Evolutionary conservation across 148 eudicot genomes (phyloP), one percentile per base, ranked within the genome.

Genomic region (Fallopia convolvulus): DNA sequence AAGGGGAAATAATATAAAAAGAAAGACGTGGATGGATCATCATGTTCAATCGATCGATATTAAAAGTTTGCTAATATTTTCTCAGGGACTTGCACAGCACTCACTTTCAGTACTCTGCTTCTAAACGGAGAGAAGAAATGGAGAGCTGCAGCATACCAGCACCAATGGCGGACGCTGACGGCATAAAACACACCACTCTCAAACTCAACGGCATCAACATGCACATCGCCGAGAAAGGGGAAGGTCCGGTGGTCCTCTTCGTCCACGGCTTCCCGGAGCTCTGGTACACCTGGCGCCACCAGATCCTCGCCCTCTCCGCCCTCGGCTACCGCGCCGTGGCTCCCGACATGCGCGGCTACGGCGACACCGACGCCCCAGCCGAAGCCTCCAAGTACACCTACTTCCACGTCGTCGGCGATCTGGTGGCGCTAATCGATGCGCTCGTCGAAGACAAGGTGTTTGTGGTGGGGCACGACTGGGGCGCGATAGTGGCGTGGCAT

Each of bases 391-490:
- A 32, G 6, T 32, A 68, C 72, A 32, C 72, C 17, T 33, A 68
- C 44, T 10, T 8, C 56, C 72, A 32, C 9, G 12, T 4, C 4
- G 44, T 40, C 7, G 44, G 72, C 7, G 72, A 68, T 10, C 18
- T 68, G 42, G 72, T 68, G 72, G 44, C 72, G 17, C 41, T 68
- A 1, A 10, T 68, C 42, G 72, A 50, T 14, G 80, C 65, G 2
- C 44, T 89, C 71, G 79, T 82, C 6, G 78, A 78, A 15, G 82
- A 87, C 6, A 41, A 50, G 55, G 85, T 84, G 17, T 89, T 84
- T 70, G 71, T 89, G 12, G 90, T 89, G 11, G 90, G 88, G 6
- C 90, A 89, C 74, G 92, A 89, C 14, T 14, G 18, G 90, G 92
- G 92, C 0, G 90, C 90, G 21, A 39, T 77, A 9, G 79, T 87